phyloP scores from a whole-genome alignment of 352 stramenopile species.

The Pythium sukuiense region DNA sequence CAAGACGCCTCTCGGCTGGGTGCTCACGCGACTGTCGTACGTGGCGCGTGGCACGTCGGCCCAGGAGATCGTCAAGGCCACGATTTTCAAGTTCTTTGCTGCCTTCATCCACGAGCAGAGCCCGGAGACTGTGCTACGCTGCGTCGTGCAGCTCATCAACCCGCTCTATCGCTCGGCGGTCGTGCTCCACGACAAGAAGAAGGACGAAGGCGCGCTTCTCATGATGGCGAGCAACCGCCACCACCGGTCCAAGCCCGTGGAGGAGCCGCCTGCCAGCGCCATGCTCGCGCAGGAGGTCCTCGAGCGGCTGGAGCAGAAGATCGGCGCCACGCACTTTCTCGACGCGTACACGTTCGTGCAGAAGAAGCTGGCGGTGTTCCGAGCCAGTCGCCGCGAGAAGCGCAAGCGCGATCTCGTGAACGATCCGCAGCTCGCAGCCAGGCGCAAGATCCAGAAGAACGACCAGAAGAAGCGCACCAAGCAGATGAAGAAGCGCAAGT shows the following conservation, averaged over 20 bases:
- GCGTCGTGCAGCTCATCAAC: constrained; percentile 83
- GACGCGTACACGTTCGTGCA: constrained; percentile 87
- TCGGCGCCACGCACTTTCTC: constrained; percentile 70
- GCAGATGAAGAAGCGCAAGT: constrained; percentile 89
- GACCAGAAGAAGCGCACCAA: constrained; percentile 78
- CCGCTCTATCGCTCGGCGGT: constrained; percentile 74
- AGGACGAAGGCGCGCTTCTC: constrained; percentile 32
- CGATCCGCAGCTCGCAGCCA: constrained; percentile 68
- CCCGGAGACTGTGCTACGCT: constrained; percentile 45
- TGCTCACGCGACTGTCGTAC: constrained; percentile 85
- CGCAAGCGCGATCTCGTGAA: constrained; percentile 77
- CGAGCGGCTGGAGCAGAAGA: constrained; percentile 81
- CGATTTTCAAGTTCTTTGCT: constrained; percentile 88
- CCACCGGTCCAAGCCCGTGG: neutral
- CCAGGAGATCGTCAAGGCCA: constrained; percentile 51
- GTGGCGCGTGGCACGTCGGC: constrained; percentile 51
- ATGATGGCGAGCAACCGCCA: constrained; percentile 15
- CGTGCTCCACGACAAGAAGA: constrained; percentile 42
- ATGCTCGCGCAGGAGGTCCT: constrained; percentile 84
- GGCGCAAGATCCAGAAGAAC: constrained; percentile 87
- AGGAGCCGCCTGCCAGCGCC: constrained; percentile 43
- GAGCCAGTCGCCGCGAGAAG: constrained; percentile 70
- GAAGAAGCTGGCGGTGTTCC: constrained; percentile 70
- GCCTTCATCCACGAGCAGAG: constrained; percentile 64
- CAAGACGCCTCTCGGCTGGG: constrained; percentile 74